Evolutionary conservation across 345 rosid species (phyloP).

Genomic region (Eucalyptus regnans): DNA sequence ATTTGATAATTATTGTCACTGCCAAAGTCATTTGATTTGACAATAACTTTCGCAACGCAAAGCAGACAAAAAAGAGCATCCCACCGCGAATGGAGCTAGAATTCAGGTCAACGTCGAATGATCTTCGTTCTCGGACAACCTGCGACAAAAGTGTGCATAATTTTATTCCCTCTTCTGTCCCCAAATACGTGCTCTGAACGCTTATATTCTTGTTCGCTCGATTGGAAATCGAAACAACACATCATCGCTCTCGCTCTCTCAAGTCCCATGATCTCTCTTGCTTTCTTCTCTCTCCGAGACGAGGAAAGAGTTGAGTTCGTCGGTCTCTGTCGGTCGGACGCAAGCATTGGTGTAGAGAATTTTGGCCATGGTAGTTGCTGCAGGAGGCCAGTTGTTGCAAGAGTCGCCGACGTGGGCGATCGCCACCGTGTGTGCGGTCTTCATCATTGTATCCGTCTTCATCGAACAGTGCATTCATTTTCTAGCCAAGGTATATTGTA

Average conservation of each 20-base stretch:
- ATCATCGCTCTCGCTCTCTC: not conserved
- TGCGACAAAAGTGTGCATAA: not conserved
- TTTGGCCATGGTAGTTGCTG: conserved; percentile 15
- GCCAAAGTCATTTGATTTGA: not conserved
- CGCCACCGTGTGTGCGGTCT: conserved; percentile 29
- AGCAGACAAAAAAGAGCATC: not conserved
- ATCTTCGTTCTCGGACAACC: not conserved
- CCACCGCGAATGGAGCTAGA: not conserved
- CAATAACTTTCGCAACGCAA: not conserved
- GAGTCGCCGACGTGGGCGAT: conserved; percentile 69
- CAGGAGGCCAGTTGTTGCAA: conserved; percentile 18
- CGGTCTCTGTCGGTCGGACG: not conserved
- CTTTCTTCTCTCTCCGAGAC: not conserved
- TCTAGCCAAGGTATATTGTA: conserved; percentile 14
- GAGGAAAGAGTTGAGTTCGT: not conserved
- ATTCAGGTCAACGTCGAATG: not conserved
- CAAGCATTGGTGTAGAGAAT: not conserved
- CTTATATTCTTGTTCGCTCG: not conserved
- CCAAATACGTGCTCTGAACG: not conserved
- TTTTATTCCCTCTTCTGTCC: not conserved
- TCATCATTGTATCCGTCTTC: conserved; percentile 32
- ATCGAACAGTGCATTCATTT: conserved; percentile 37
- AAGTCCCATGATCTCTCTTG: not conserved
- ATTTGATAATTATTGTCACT: not conserved
- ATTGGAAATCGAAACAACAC: not conserved